Conservation (phyloP, 345 rosid genomes). For the Raphanus sativus region DNA sequence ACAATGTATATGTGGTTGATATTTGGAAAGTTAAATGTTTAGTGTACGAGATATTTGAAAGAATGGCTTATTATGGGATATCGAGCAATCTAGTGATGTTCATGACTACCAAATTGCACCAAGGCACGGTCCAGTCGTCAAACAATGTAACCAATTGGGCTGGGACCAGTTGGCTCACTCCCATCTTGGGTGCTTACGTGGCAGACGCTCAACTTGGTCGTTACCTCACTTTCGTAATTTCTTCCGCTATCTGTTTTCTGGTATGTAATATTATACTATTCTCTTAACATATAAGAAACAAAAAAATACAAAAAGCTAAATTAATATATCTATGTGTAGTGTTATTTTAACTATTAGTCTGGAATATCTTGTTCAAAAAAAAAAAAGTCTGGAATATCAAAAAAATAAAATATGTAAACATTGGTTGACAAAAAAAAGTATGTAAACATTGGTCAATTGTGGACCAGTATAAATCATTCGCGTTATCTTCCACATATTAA, state of each 20-base stretch:
- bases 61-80: constrained; percentile 91
- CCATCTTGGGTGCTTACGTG: constrained; percentile 78
- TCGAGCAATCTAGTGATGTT: constrained; percentile 73
- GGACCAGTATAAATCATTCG: too few species aligned
- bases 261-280: constrained; percentile 17
- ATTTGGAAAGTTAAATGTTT: not conserved
- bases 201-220: constrained; percentile 93
- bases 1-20: not conserved
- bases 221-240: constrained; percentile 66
- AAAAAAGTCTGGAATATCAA: too few species aligned
- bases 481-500: too few species aligned
- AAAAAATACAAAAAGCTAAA: not conserved
- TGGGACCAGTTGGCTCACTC: constrained; percentile 83
- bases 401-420: too few species aligned
- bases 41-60: constrained; percentile 79
- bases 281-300: not conserved
- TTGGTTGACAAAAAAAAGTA: too few species aligned
- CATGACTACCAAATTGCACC: constrained; percentile 69
- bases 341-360: too few species aligned
- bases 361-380: too few species aligned
- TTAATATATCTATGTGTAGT: too few species aligned
- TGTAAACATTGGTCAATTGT: too few species aligned
- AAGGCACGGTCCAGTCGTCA: constrained; percentile 80
- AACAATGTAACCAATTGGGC: constrained; percentile 95
- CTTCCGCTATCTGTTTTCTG: constrained; percentile 54